Conservation (phyloP, 179 eudicot genomes). For the Heliamphora ciliata region DNA sequence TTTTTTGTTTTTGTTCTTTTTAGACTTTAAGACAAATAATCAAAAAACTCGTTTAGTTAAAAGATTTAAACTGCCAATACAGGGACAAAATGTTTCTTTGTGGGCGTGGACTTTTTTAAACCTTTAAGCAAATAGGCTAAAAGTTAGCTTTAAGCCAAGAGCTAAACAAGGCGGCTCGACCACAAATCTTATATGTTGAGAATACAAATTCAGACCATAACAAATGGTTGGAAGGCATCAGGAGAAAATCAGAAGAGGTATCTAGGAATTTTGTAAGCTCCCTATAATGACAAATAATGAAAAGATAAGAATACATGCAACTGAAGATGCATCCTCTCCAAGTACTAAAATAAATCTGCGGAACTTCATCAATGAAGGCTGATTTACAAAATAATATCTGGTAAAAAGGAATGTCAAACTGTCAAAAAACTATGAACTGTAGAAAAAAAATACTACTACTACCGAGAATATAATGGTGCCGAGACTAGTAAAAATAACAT, state of each 20-base stretch:
- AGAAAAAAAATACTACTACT: not conserved
- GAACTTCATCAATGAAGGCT: not conserved
- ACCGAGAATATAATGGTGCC: not conserved
- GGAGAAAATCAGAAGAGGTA: not conserved
- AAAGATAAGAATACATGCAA: not conserved
- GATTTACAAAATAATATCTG: not conserved
- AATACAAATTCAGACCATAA: not conserved
- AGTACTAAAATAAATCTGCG: not conserved
- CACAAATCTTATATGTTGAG: not conserved
- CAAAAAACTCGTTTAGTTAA: too few species aligned
- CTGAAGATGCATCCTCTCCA: not conserved
- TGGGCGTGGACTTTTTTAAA: too few species aligned
- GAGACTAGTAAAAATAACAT: not conserved
- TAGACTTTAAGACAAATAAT: too few species aligned
- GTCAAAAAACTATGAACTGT: not conserved
- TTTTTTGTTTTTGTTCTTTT: too few species aligned
- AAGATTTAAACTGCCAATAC: too few species aligned
- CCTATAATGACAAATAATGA: too few species aligned
- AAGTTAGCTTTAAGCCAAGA: too few species aligned
- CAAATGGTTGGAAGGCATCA: not conserved
- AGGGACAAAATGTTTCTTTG: too few species aligned
- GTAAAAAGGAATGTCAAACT: not conserved
- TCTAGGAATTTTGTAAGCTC: not conserved
- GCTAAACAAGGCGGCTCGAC: not conserved
- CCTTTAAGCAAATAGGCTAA: too few species aligned